A percentile compares a stretch with the other conserved stretches of the same genome.
phyloP scores from a whole-genome alignment of 2,329 filamentous ascomycete species.

The Myriosclerotinia curreyana region DNA sequence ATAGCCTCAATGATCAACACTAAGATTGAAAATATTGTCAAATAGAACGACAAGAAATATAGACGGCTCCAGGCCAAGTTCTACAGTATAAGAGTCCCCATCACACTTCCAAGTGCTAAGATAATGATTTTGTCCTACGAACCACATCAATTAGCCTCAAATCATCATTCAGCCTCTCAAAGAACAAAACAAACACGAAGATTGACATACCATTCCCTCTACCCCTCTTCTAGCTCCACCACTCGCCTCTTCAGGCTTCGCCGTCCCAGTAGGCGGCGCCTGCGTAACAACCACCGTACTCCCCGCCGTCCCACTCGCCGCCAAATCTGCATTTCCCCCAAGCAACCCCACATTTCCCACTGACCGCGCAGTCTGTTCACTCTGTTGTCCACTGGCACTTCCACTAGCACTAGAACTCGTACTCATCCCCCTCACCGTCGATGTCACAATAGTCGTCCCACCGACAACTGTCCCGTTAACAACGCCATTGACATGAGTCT shows the following conservation, averaged over 20 bases:
- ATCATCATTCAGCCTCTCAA: not conserved
- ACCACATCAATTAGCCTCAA: not conserved
- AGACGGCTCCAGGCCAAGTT: not conserved
- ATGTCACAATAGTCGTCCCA: not conserved
- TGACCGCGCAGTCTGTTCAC: not conserved
- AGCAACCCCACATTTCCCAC: not conserved
- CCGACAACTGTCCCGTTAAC: conserved; percentile 5
- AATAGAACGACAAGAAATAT: not conserved
- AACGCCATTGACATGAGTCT: not conserved
- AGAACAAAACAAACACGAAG: not conserved
- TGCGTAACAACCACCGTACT: conserved; percentile 6
- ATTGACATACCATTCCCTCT: not conserved
- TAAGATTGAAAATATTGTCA: not conserved
- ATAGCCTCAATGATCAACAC: no score
- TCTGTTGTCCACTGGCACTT: not conserved
- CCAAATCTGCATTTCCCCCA: not conserved
- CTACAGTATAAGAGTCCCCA: not conserved
- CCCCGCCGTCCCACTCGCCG: conserved; percentile 8
- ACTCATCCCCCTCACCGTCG: not conserved
- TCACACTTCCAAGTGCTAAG: not conserved
- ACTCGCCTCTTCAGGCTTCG: not conserved
- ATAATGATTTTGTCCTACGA: not conserved
- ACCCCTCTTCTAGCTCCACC: not conserved
- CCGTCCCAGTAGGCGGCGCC: not conserved
- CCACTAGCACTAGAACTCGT: not conserved